These are phyloP conservation scores for Hanseniaspora singularis DNA, from an alignment of 805 yeast species.

Conservation along the genomic window DNA sequence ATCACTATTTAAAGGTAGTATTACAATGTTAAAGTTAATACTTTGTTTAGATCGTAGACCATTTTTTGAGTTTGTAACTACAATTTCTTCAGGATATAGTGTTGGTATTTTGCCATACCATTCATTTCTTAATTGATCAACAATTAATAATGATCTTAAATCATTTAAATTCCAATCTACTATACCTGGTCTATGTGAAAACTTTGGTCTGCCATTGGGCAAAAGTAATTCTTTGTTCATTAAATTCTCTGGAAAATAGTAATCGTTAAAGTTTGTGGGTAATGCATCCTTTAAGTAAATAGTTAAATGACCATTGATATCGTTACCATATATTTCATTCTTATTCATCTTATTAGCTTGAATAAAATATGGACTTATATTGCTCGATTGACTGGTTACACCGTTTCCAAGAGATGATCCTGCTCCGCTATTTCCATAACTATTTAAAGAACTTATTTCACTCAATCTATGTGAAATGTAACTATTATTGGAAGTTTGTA, in stretches of 20 bases:
- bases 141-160: conserved; percentile 49
- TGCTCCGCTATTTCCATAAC: too few species aligned
- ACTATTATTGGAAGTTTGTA: conserved; percentile 11
- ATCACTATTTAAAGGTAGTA: conserved; percentile 41
- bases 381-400: not conserved
- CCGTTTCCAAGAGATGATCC: not conserved
- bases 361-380: conserved; percentile 3
- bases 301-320: conserved; percentile 1
- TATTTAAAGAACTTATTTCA: conserved; percentile 10
- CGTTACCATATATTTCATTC: not conserved
- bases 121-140: conserved; percentile 38
- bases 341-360: conserved; percentile 9
- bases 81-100: conserved; percentile 8
- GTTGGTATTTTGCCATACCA: conserved; percentile 45
- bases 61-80: conserved; percentile 14
- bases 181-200: conserved; percentile 48
- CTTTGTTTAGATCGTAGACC: conserved; percentile 17
- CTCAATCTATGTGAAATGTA: conserved; percentile 9
- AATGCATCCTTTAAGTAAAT: conserved; percentile 38
- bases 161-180: conserved; percentile 62
- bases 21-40: conserved; percentile 35
- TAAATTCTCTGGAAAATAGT: conserved; percentile 46
- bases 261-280: conserved; percentile 42
- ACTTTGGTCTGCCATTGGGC: conserved; percentile 48
- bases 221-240: conserved; percentile 30